These are phyloP conservation scores for Parasitella parasitica DNA, from an alignment of 371 early-diverging fungal species.

Conservation along the genomic window DNA sequence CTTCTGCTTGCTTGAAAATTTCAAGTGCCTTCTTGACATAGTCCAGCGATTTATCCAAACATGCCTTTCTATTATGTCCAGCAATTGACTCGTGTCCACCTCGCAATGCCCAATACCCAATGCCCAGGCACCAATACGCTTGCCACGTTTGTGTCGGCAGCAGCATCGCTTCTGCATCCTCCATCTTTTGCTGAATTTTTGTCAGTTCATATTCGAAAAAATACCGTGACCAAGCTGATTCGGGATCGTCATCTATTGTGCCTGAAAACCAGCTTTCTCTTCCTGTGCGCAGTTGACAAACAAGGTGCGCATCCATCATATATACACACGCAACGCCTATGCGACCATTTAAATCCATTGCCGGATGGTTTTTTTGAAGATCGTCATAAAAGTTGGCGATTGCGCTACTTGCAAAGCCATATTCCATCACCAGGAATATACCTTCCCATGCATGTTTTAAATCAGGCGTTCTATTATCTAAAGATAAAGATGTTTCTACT, in stretches of 20 bases:
- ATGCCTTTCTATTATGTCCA: not conserved
- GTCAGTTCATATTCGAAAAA: not conserved
- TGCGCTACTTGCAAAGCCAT: not conserved
- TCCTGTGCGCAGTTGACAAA: not conserved
- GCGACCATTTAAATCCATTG: not conserved
- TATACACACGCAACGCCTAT: not conserved
- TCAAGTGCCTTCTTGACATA: not conserved
- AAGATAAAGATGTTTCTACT: too few relatives aligned
- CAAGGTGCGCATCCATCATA: not conserved
- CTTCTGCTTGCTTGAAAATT: not conserved
- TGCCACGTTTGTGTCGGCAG: conserved; percentile 14
- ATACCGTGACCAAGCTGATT: not conserved
- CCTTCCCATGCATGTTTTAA: not conserved
- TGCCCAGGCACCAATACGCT: conserved; percentile 27
- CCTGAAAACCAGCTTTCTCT: not conserved
- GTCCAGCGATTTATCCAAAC: not conserved
- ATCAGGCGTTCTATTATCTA: too few relatives aligned
- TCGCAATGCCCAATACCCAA: conserved; percentile 24
- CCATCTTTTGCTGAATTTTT: not conserved
- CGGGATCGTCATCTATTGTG: not conserved
- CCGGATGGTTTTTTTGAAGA: not conserved
- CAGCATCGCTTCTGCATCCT: not conserved
- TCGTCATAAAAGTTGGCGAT: not conserved
- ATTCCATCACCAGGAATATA: not conserved
- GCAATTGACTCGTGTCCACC: not conserved